A percentile compares a stretch with the other conserved stretches of the same genome.
Evolutionary conservation across 2,329 filamentous ascomycete genomes (phyloP).

Genomic region (Exophiala phaeomuriformis): DNA sequence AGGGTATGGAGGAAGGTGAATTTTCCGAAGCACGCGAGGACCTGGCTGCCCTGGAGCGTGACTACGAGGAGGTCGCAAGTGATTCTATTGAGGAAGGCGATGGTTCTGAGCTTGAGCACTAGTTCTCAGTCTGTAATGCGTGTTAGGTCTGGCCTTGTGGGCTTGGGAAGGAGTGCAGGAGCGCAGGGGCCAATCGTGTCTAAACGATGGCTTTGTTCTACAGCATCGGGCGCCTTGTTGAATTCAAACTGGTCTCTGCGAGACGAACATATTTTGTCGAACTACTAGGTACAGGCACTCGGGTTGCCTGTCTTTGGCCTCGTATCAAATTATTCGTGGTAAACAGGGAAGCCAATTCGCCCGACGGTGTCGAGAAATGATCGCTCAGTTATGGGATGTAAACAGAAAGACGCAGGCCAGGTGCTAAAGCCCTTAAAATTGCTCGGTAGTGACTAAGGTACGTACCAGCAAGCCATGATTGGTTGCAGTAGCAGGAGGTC

Average conservation of each 20-base stretch:
- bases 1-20: constrained; percentile 99
- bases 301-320: not conserved
- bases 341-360: too few species aligned
- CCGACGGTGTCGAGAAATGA: too few species aligned
- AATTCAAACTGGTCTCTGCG: constrained; percentile 13
- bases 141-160: not conserved
- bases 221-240: not conserved
- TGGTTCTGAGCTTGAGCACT: constrained; percentile 84
- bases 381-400: too few species aligned
- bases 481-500: too few species aligned
- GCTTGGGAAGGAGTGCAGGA: constrained; percentile 12
- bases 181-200: constrained; percentile 17
- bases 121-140: constrained; percentile 34
- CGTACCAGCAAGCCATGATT: too few species aligned
- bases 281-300: too few species aligned
- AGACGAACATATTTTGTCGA: constrained; percentile 9
- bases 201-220: not conserved
- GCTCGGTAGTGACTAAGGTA: too few species aligned
- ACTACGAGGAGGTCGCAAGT: constrained; percentile 97
- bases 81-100: constrained; percentile 87
- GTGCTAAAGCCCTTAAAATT: too few species aligned
- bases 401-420: too few species aligned
- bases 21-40: constrained; percentile 99
- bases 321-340: not conserved
- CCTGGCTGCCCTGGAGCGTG: constrained; percentile 91